These are phyloP conservation scores for Sporodiniella umbellata DNA, from an alignment of 371 early-diverging fungal genomes.

Conservation along the genomic window DNA sequence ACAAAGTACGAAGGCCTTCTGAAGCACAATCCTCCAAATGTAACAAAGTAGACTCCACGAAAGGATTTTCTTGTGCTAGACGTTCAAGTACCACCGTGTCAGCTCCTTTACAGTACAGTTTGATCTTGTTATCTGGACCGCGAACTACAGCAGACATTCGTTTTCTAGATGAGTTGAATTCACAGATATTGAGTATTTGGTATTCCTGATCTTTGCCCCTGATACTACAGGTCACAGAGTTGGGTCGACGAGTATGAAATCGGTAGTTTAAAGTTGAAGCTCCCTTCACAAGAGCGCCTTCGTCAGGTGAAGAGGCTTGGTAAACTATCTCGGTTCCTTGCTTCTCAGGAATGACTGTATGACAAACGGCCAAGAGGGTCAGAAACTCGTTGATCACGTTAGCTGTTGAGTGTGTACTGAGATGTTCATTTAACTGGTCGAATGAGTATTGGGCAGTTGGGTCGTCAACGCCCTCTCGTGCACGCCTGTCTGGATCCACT, in stretches of 20 bases:
- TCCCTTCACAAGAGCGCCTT: conserved; percentile 83
- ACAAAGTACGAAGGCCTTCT: conserved; percentile 91
- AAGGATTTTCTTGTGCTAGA: conserved; percentile 65
- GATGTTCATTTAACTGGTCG: conserved; percentile 56
- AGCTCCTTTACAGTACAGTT: conserved; percentile 96
- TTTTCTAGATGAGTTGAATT: conserved; percentile 97
- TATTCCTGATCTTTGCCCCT: conserved; percentile 63
- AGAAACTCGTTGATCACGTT: conserved; percentile 69
- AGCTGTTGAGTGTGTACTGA: conserved; percentile 9
- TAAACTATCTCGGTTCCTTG: conserved; percentile 59
- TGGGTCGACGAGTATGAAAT: conserved; percentile 82
- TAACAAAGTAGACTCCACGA: conserved; percentile 66
- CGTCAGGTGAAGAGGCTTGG: conserved; percentile 91
- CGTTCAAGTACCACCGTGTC: conserved; percentile 97
- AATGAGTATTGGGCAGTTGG: conserved; percentile 57
- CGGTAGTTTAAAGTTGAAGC: conserved; percentile 61
- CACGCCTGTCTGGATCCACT: conserved; percentile 61
- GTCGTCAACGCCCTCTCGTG: conserved; percentile 24
- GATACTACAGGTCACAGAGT: conserved; percentile 72
- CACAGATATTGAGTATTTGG: conserved; percentile 90
- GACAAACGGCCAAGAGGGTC: conserved; percentile 87
- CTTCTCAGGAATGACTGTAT: conserved; percentile 93
- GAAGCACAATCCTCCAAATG: conserved; percentile 86
- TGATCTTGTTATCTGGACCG: conserved; percentile 83
- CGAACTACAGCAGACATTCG: conserved; percentile 92